Evolutionary conservation across 768 basidiomycete genomes (phyloP).

Genomic region (Phlegmacium glaucopus): DNA sequence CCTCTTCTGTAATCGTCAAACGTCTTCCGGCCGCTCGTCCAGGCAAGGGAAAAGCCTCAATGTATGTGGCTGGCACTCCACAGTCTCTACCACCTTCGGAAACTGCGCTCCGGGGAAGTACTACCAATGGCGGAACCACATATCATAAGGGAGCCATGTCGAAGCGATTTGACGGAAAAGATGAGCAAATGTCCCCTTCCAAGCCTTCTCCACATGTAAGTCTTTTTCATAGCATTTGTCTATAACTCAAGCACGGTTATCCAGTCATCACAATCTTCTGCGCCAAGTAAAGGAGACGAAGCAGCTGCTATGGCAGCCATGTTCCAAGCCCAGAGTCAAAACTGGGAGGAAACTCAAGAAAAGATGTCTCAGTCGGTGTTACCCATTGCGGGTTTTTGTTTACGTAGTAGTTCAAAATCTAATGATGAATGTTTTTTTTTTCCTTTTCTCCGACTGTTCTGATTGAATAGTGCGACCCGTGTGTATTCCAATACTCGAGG

Average conservation of each 20-base stretch:
- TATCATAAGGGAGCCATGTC: slow-evolving; percentile 82
- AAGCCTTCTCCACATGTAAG: slow-evolving; percentile 31
- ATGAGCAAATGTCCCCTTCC: slow-evolving; percentile 41
- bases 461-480: slow-evolving; percentile 57
- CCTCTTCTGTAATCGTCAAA: slow-evolving; percentile 91
- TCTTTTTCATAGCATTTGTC: slow-evolving; percentile 4
- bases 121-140: slow-evolving; percentile 29
- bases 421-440: slow-evolving; percentile 59
- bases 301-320: slow-evolving; percentile 97
- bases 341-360: slow-evolving; percentile 99
- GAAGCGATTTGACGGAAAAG: slow-evolving; percentile 86
- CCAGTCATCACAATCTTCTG: background rate
- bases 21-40: slow-evolving; percentile 80
- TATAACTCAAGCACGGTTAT: background rate
- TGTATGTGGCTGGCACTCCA: slow-evolving; percentile 54
- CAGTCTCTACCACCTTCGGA: slow-evolving; percentile 44
- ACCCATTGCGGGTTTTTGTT: slow-evolving; percentile 53
- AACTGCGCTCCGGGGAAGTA: slow-evolving; percentile 33
- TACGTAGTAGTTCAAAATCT: slow-evolving; percentile 68
- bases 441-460: slow-evolving; percentile 20
- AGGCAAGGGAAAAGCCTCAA: slow-evolving; percentile 78
- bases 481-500: slow-evolving; percentile 67
- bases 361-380: slow-evolving; percentile 98
- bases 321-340: slow-evolving; percentile 90
- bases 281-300: slow-evolving; percentile 61